These are phyloP conservation scores for Helotiales sp. DNA, from an alignment of 2,329 filamentous ascomycete species.

Conservation along the genomic window DNA sequence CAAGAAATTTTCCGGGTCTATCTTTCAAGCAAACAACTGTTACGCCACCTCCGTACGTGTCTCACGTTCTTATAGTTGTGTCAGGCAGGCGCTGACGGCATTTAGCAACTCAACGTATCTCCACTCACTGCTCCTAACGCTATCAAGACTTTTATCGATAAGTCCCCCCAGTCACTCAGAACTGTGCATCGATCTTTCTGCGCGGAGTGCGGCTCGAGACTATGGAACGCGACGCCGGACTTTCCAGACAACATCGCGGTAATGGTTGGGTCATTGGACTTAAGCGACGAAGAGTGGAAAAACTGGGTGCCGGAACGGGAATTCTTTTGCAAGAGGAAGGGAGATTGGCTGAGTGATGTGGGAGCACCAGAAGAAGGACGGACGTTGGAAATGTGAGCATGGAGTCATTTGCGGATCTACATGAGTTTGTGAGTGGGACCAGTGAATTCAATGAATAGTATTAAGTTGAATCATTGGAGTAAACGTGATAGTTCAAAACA, in stretches of 20 bases:
- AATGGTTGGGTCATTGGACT: slow-evolving; percentile 11
- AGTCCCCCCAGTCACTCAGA: not conserved
- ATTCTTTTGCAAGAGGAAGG: slow-evolving; percentile 23
- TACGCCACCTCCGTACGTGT: slow-evolving; percentile 14
- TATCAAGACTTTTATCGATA: slow-evolving; percentile 13
- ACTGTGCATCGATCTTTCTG: slow-evolving; percentile 19
- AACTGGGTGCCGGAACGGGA: slow-evolving; percentile 13
- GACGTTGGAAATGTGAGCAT: slow-evolving; percentile 12
- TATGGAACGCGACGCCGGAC: slow-evolving; percentile 12
- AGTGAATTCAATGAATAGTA: no score
- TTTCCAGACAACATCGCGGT: slow-evolving; percentile 8
- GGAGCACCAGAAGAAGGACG: slow-evolving; percentile 13
- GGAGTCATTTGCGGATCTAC: no score
- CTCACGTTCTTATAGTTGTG: not conserved
- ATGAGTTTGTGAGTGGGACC: no score
- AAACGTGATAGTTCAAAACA: no score
- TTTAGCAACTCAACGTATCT: slow-evolving; percentile 5
- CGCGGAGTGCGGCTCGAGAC: slow-evolving; percentile 17
- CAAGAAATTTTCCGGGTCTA: slow-evolving; percentile 23
- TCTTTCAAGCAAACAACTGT: slow-evolving; percentile 20
- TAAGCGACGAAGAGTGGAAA: slow-evolving; percentile 13
- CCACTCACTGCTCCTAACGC: not conserved
- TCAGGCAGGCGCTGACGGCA: not conserved
- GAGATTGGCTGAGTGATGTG: slow-evolving; percentile 6
- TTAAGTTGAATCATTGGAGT: no score